These are phyloP conservation scores for Boletus insuetus DNA, from an alignment of 768 basidiomycete genomes.

Conservation along the genomic window DNA sequence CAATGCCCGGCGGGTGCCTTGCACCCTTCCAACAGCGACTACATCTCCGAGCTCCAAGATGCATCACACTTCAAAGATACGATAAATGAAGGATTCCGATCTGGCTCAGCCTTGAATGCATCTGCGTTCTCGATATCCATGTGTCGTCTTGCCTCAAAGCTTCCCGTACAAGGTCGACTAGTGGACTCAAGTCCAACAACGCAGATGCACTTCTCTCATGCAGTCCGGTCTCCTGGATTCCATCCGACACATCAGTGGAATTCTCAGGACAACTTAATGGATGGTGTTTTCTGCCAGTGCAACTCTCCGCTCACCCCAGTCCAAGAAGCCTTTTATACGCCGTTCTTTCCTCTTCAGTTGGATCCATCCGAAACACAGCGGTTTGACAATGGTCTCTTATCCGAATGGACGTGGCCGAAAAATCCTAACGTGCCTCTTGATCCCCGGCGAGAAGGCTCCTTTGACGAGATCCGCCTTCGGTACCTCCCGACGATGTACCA, in stretches of 20 bases:
- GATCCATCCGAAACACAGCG: constrained; percentile 15
- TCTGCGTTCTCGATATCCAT: constrained; percentile 30
- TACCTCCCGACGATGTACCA: constrained; percentile 6
- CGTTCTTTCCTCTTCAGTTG: constrained; percentile 25
- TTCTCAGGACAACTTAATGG: constrained; percentile 9
- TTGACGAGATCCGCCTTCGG: constrained; percentile 10
- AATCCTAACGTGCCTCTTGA: constrained; percentile 5
- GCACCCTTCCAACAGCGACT: constrained; percentile 3
- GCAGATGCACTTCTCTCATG: constrained; percentile 7
- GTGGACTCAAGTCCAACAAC: constrained; percentile 16
- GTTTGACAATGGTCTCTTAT: not conserved
- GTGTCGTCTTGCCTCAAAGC: constrained; percentile 32
- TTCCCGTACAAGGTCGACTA: constrained; percentile 23
- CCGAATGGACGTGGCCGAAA: constrained; percentile 21
- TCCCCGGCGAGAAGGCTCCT: not conserved
- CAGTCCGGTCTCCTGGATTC: constrained; percentile 11
- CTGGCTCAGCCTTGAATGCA: constrained; percentile 8
- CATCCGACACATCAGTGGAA: constrained; percentile 16
- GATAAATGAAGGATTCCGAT: constrained; percentile 10
- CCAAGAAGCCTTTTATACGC: constrained; percentile 30
- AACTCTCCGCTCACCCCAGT: constrained; percentile 20
- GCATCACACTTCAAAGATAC: constrained; percentile 12
- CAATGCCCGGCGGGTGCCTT: not conserved
- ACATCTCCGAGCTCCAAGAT: constrained; percentile 15
- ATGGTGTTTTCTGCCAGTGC: constrained; percentile 1